Evolutionary conservation across 1,139 yeast genomes (phyloP).

Genomic region (Citeromyces siamensis): DNA sequence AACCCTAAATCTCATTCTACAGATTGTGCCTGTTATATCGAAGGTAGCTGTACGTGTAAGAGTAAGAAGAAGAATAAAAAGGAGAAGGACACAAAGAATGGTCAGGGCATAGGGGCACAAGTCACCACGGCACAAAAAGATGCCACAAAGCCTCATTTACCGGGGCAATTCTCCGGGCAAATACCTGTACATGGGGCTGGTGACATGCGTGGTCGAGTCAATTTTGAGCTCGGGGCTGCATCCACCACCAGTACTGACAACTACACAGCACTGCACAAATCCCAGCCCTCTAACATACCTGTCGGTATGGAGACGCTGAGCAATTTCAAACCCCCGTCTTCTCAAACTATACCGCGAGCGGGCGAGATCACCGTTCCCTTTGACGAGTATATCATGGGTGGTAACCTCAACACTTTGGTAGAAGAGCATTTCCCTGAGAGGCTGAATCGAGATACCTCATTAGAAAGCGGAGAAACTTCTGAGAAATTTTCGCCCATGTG

Average conservation of each 20-base stretch:
- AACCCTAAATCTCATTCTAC: conserved; percentile 32
- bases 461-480: conserved; percentile 18
- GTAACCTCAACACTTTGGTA: conserved; percentile 18
- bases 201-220: conserved; percentile 8
- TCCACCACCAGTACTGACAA: too few species aligned
- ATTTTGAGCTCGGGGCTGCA: conserved; percentile 11
- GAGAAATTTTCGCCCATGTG: conserved; percentile 10
- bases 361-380: conserved; percentile 33
- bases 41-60: conserved; percentile 49
- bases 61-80: conserved; percentile 18
- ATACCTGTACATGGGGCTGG: neutral
- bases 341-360: conserved; percentile 15
- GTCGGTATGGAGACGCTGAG: conserved; percentile 19
- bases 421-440: conserved; percentile 10
- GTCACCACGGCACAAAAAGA: too few species aligned
- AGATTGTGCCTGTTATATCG: conserved; percentile 41
- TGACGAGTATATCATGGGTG: conserved; percentile 27
- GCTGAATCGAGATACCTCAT: conserved; percentile 8
- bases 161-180: conserved; percentile 5
- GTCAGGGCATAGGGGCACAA: conserved; percentile 2
- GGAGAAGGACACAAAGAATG: too few species aligned
- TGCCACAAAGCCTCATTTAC: too few species aligned
- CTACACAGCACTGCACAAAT: conserved; percentile 14
- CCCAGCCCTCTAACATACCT: conserved; percentile 10
- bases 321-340: conserved; percentile 7